Evolutionary conservation across 2,329 filamentous ascomycete species (phyloP).

Genomic region (Sporothrix dimorphospora): DNA sequence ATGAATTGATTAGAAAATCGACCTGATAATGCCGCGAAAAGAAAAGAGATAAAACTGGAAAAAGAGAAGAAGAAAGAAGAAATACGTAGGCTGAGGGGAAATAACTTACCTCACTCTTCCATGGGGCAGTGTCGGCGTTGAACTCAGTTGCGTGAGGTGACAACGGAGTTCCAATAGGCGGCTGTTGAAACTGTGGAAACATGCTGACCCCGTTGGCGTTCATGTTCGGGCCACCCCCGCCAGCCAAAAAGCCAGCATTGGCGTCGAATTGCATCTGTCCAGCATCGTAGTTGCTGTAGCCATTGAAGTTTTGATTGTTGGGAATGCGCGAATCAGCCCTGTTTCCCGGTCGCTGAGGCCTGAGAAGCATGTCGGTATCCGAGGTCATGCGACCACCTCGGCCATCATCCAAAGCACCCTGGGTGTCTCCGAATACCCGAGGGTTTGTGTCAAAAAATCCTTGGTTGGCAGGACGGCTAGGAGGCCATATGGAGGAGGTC

Average conservation of each 20-base stretch:
- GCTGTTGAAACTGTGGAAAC: slow-evolving; percentile 57
- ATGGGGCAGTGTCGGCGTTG: slow-evolving; percentile 56
- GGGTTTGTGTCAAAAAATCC: slow-evolving; percentile 45
- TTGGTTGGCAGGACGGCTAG: slow-evolving; percentile 45
- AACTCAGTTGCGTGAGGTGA: slow-evolving; percentile 78
- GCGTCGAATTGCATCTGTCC: slow-evolving; percentile 39
- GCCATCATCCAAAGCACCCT: slow-evolving; percentile 46
- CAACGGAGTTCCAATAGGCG: slow-evolving; percentile 65
- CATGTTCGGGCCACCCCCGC: slow-evolving; percentile 40
- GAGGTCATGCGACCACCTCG: slow-evolving; percentile 51
- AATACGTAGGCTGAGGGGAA: slow-evolving; percentile 4
- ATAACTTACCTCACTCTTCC: slow-evolving; percentile 59
- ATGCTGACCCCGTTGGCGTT: slow-evolving; percentile 47
- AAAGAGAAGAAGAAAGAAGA: not conserved
- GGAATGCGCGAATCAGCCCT: slow-evolving; percentile 50
- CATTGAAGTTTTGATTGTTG: slow-evolving; percentile 39
- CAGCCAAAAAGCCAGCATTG: slow-evolving; percentile 34
- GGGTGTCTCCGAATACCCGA: slow-evolving; percentile 41
- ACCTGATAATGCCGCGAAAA: not conserved
- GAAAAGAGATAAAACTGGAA: not conserved
- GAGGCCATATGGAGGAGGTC: slow-evolving; percentile 52
- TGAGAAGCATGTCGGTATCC: slow-evolving; percentile 53
- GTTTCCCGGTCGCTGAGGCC: slow-evolving; percentile 51
- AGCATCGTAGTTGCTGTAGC: slow-evolving; percentile 40
- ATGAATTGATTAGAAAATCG: too few species aligned